Base-by-base conservation (phyloP, 2,329 filamentous ascomycete species). In the Oidium heveae region DNA sequence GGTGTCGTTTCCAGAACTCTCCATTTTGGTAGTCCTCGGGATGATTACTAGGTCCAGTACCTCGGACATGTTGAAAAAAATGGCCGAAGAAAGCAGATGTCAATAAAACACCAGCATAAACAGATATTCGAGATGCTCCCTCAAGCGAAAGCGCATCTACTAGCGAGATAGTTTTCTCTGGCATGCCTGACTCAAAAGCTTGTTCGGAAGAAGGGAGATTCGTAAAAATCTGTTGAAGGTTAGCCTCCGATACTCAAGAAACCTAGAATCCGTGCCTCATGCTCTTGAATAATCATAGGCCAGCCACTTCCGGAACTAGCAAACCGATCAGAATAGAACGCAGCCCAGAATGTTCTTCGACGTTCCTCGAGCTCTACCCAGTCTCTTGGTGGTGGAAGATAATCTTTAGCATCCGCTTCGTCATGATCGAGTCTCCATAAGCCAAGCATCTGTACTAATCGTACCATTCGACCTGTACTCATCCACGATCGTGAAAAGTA, bases 231-330 rank as follows among this genome's bases (percentile, higher is more conserved):
- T 62, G 51, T n/a, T 36, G 39, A 5, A 28, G 1, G 44, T 47
- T 28, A 47, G 44, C 13, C 5, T 47, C 5, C 28, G 12, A 7
- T n/a, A 22, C 44, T 16, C 9, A 22, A 22, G 44, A 43, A 15
- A 22, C 18, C 13, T 4, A 47, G 6, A 18, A 28, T 13, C 22
- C 55, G 20, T 43, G 74, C 75, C 58, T 94, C 85, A 63, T 72
- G 71, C 56, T 85, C 75, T 58, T 93, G 80, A 44, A 94, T 79
- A 28, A 80, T 70, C 70, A 85, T 82, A 0, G 88, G 86, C 88
- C 88, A 95, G 2, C 88, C 88, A 4, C 87, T 94, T 13, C 86
- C 86, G 53, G 94, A 84, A 61, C 83, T 86, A 2, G 85, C 82
- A 67, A 93, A 93, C 28, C 84, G 76, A 65, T 95, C 88, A 44